Conservation (phyloP, 192 early-diverging fungal genomes). For the Backusella tarrabulga region DNA sequence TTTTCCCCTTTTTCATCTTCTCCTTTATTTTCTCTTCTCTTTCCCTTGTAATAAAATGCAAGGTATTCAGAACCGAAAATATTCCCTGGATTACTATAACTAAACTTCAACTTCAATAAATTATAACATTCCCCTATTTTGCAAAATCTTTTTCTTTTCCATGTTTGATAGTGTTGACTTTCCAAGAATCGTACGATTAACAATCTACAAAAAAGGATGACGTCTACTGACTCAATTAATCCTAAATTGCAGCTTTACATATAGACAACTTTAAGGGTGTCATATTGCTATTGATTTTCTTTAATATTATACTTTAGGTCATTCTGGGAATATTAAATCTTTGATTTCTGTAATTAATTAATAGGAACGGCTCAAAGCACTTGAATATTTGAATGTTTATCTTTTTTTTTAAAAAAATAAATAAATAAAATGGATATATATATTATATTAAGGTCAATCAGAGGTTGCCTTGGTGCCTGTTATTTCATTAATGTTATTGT, state of each 20-base stretch:
- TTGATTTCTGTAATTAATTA: neutral
- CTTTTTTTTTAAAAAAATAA: no score
- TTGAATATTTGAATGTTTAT: neutral
- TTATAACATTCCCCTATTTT: neutral
- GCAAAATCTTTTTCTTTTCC: neutral
- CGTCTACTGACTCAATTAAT: constrained; percentile 1
- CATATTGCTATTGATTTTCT: neutral
- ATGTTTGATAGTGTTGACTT: neutral
- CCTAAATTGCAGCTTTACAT: neutral
- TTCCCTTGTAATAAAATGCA: neutral
- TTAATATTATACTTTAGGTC: neutral
- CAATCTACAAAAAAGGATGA: neutral
- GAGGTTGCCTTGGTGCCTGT: neutral
- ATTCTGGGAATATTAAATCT: neutral
- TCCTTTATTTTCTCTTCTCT: neutral
- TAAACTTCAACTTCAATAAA: neutral
- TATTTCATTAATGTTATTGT: neutral
- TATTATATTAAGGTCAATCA: neutral
- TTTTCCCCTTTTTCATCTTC: neutral
- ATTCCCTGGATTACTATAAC: neutral
- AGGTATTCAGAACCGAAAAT: neutral
- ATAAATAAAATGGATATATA: neutral
- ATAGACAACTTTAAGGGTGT: neutral
- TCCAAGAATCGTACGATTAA: neutral
- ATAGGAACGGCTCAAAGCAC: neutral